These are phyloP conservation scores for Penicillium flavigenum DNA, from an alignment of 495 filamentous ascomycete species.

Conservation along the genomic window DNA sequence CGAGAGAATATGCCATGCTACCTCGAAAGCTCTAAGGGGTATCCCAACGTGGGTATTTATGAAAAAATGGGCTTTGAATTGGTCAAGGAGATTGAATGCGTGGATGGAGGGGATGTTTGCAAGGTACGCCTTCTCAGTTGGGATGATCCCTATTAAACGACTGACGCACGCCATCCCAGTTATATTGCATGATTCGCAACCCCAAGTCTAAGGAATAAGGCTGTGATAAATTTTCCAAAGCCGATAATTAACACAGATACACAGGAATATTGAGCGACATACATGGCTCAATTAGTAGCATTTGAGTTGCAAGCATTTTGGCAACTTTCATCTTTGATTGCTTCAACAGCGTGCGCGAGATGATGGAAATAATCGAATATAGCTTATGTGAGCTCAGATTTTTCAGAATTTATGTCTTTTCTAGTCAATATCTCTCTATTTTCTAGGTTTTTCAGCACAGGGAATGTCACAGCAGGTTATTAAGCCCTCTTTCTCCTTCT, in stretches of 20 bases:
- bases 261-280: neutral
- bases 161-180: conserved; percentile 15
- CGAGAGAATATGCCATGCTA: conserved; percentile 60
- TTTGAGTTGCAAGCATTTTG: neutral
- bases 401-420: neutral
- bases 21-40: conserved; percentile 61
- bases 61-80: conserved; percentile 63
- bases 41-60: conserved; percentile 66
- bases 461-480: neutral
- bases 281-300: neutral
- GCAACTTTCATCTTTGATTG: neutral
- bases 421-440: neutral
- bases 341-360: neutral
- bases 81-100: conserved; percentile 60
- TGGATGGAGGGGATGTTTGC: conserved; percentile 51
- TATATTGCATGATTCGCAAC: conserved; percentile 31
- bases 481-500: neutral
- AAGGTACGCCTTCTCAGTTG: conserved; percentile 31
- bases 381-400: neutral
- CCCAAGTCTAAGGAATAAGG: conserved; percentile 21
- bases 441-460: neutral
- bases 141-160: neutral
- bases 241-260: neutral
- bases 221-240: neutral
- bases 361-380: neutral